phyloP scores from a whole-genome alignment of 495 filamentous ascomycete genomes.

The Daldinia bambusicola region DNA sequence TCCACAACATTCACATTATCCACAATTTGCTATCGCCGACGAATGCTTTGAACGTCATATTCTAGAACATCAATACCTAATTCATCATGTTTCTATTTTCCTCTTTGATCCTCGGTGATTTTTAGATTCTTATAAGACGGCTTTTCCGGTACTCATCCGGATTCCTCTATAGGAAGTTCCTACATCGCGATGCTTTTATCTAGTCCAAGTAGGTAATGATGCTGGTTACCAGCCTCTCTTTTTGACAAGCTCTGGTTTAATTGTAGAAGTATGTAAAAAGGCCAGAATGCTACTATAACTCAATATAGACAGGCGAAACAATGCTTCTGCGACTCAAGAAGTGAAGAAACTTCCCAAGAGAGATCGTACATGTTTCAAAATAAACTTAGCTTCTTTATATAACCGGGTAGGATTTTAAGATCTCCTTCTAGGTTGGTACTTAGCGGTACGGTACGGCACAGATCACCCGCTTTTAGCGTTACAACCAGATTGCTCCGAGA shows the following conservation, averaged over 20 bases:
- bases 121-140: slow-evolving; percentile 8
- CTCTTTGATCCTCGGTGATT: slow-evolving; percentile 8
- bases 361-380: slow-evolving; percentile 16
- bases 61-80: slow-evolving; percentile 1
- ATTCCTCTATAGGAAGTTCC: not conserved
- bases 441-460: slow-evolving; percentile 17
- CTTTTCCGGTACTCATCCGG: not conserved
- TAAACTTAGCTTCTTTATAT: slow-evolving; percentile 15
- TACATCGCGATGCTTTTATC: slow-evolving; percentile 4
- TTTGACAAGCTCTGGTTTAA: slow-evolving; percentile 5
- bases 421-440: slow-evolving; percentile 21
- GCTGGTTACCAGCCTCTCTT: slow-evolving; percentile 2
- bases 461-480: slow-evolving; percentile 3
- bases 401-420: slow-evolving; percentile 10
- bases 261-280: slow-evolving; percentile 3
- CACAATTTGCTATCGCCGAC: not conserved
- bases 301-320: not conserved
- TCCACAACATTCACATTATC: slow-evolving; percentile 16
- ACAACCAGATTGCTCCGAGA: slow-evolving; percentile 21
- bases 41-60: slow-evolving; percentile 10
- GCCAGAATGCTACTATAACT: slow-evolving; percentile 10
- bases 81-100: slow-evolving; percentile 26
- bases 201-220: not conserved
- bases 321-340: slow-evolving; percentile 2
- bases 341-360: slow-evolving; percentile 11